Evolutionary conservation across 2,329 filamentous ascomycete genomes (phyloP), one percentile per base, ranked within the genome.

Genomic region (Botryosphaeria dothidea): DNA sequence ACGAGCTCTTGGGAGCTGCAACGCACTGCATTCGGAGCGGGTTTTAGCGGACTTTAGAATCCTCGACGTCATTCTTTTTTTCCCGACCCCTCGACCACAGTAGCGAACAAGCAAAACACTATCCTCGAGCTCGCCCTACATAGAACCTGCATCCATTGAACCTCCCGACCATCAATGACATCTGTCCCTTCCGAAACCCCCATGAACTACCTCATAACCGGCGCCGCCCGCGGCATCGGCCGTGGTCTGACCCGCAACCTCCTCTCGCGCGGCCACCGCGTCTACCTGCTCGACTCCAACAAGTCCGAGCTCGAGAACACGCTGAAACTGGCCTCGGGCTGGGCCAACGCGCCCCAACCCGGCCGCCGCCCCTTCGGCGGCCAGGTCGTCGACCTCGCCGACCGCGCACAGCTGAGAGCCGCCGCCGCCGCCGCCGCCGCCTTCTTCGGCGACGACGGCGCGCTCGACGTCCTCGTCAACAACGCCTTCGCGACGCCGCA

Each of bases 231-330:
- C 29, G 82, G 81, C 27, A 82, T 84, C 49, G 81, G 82, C 25
- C 76, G 81, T 43, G 78, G 76, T 36, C 72, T 82, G 17, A 78
- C 80, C 48, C 78, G 80, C 11, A 76, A 79, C 48, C 79, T 83
- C 54, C 73, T 80, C 21, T 66, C 72, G 19, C 67, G 71, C 11
- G 80, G 82, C n/a, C 77, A 83, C 71, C 74, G 76, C 34, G 77
- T 83, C 48, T 79, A 81, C 66, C 75, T 82, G 6, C 71, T 83
- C 38, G 81, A 83, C 65, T 74, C 78, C 49, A 79, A 83, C 67
- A 70, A 69, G 34, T 73, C 74, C 48, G 79, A 81, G 67, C 71
- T 82, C 8, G 68, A 73, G 7, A 72, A 81, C 67, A 76, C 78
- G 17, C 66, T 69, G 65, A 67, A 52, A 43, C 69, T 72, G 54